phyloP scores from a whole-genome alignment of 805 yeast species.

The Debaryomyces castellii region DNA sequence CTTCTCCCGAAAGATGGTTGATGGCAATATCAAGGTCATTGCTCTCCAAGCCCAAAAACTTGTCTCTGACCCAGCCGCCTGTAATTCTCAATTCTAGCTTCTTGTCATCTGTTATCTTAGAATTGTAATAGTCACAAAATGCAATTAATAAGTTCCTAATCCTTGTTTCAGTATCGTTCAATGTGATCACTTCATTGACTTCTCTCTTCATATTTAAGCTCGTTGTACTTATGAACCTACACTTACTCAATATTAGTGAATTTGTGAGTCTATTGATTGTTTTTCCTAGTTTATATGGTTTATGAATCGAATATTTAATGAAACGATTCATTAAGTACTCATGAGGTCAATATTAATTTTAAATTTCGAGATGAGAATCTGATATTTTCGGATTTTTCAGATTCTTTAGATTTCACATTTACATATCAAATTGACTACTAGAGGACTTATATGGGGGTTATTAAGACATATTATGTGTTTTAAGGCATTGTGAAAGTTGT shows the following conservation, averaged over 20 bases:
- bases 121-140: constrained; percentile 39
- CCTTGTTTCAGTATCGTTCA: constrained; percentile 42
- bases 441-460: not conserved
- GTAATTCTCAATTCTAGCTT: constrained; percentile 70
- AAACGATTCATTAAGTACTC: constrained; percentile 1
- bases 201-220: constrained; percentile 13
- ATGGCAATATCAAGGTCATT: constrained; percentile 93
- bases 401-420: not conserved
- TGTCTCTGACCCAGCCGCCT: constrained; percentile 99
- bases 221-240: not conserved
- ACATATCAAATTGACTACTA: too few relatives aligned
- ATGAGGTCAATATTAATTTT: not conserved
- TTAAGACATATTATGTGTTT: not conserved
- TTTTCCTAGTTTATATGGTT: not conserved
- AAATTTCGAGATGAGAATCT: constrained; percentile 1
- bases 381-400: not conserved
- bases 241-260: too few relatives aligned
- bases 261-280: not conserved
- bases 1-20: constrained; percentile 79
- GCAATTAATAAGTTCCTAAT: constrained; percentile 41
- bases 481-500: too few relatives aligned
- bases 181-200: constrained; percentile 21
- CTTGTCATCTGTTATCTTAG: constrained; percentile 9
- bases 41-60: constrained; percentile 73
- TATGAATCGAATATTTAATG: constrained; percentile 1